Evolutionary conservation across 2,329 filamentous ascomycete species (phyloP).

Genomic region (Alternaria ventricosa): DNA sequence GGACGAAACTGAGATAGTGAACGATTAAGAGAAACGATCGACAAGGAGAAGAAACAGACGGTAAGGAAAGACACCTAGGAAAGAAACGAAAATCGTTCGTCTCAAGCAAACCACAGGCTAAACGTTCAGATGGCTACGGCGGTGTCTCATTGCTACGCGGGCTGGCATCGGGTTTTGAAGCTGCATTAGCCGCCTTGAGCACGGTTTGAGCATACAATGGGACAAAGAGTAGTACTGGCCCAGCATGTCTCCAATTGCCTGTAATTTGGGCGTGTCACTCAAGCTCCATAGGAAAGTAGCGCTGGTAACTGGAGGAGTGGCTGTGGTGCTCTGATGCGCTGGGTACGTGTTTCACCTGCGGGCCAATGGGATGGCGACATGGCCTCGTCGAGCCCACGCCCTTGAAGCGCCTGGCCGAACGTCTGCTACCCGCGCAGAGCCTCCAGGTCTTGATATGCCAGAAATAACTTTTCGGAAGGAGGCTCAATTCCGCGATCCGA

Average conservation of each 20-base stretch:
- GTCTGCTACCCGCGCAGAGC: slow-evolving; percentile 9
- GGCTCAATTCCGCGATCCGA: slow-evolving; percentile 3
- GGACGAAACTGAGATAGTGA: slow-evolving; percentile 24
- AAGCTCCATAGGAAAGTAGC: slow-evolving; percentile 20
- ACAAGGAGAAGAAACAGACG: slow-evolving; percentile 26
- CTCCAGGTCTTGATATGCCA: slow-evolving; percentile 13
- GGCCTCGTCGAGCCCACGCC: slow-evolving; percentile 11
- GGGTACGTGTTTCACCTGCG: slow-evolving; percentile 33
- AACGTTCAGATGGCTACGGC: slow-evolving; percentile 30
- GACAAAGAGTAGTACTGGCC: slow-evolving; percentile 38
- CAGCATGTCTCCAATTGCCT: slow-evolving; percentile 31
- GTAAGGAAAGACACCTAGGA: slow-evolving; percentile 28
- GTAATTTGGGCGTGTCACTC: slow-evolving; percentile 33
- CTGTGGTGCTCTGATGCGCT: slow-evolving; percentile 26
- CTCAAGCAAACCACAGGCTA: slow-evolving; percentile 36
- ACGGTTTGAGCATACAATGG: slow-evolving; percentile 47
- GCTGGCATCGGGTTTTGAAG: slow-evolving; percentile 45
- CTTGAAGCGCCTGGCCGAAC: slow-evolving; percentile 31
- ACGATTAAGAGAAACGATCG: slow-evolving; percentile 45
- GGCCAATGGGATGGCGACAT: slow-evolving; percentile 31
- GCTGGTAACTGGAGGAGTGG: slow-evolving; percentile 38
- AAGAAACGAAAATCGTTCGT: slow-evolving; percentile 29
- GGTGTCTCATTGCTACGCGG: slow-evolving; percentile 33
- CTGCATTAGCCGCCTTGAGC: slow-evolving; percentile 46
- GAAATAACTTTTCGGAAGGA: slow-evolving; percentile 5